Percentiles rank a stretch among this genome's conserved stretches.
Evolutionary conservation across 1,139 yeast genomes (phyloP).

Genomic region (Sugiyamaella japonica): DNA sequence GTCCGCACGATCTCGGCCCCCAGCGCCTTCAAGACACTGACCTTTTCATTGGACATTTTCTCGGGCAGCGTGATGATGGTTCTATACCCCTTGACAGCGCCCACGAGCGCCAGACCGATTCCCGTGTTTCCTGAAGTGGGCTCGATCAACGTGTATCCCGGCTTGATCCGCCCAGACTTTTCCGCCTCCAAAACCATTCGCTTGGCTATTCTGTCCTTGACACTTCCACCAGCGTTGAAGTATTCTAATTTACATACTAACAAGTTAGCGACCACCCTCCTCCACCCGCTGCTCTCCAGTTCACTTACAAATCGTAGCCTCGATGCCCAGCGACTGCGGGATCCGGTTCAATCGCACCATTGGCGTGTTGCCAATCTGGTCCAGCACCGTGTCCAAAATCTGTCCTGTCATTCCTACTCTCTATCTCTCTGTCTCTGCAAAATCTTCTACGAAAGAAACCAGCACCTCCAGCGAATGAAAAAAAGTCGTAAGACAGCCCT

Average conservation of each 20-base stretch:
- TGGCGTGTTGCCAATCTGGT: constrained; percentile 83
- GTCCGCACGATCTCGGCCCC: constrained; percentile 93
- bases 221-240: constrained; percentile 71
- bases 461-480: no score
- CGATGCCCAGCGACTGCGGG: constrained; percentile 75
- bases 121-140: constrained; percentile 82
- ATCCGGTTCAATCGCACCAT: constrained; percentile 70
- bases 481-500: background rate
- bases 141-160: constrained; percentile 83
- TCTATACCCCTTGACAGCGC: constrained; percentile 85
- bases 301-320: constrained; percentile 47
- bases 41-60: constrained; percentile 91
- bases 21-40: constrained; percentile 80
- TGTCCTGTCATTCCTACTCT: constrained; percentile 4
- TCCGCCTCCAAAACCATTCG: constrained; percentile 84
- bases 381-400: constrained; percentile 44
- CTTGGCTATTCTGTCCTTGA: constrained; percentile 60
- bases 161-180: constrained; percentile 72
- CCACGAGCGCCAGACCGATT: constrained; percentile 83
- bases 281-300: no score
- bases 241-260: constrained; percentile 58
- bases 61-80: constrained; percentile 88
- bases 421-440: no score
- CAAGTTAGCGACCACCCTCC: constrained; percentile 6
- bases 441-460: no score